phyloP scores from a whole-genome alignment of 129 eudicot species.

The Pittosporum tobira region DNA sequence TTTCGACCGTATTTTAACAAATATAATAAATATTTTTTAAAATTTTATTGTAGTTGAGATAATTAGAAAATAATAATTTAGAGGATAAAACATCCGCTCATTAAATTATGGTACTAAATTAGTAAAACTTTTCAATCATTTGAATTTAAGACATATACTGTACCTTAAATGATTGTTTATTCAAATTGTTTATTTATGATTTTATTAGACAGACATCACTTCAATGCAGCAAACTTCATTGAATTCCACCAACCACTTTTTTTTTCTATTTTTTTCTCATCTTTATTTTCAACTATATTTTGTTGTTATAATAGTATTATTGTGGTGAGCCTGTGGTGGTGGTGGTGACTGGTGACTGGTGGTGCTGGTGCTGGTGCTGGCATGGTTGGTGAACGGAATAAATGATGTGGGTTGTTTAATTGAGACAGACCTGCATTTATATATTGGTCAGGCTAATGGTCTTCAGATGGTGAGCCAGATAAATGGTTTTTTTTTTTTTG shows the following conservation, averaged over 20 bases:
- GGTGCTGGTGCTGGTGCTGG: conserved; percentile 15
- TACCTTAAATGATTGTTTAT: too few species aligned
- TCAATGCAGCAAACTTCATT: conserved; percentile 7
- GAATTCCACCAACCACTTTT: conserved; percentile 1
- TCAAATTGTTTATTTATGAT: too few species aligned
- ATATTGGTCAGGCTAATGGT: background rate
- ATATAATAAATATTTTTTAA: too few species aligned
- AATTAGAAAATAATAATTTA: too few species aligned
- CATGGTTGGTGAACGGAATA: conserved; percentile 47
- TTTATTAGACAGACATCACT: background rate
- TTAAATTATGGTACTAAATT: too few species aligned
- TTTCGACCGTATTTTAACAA: too few species aligned
- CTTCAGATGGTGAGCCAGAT: conserved; percentile 11
- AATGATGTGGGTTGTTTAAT: conserved; percentile 34
- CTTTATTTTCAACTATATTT: too few species aligned
- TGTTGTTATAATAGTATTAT: background rate
- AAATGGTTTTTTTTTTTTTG: conserved; percentile 14
- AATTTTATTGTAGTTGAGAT: too few species aligned
- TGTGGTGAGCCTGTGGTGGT: conserved; percentile 1
- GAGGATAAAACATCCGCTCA: too few species aligned
- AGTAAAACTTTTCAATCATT: too few species aligned
- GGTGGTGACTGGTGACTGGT: conserved; percentile 15
- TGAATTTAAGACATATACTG: too few species aligned
- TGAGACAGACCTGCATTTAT: conserved; percentile 1
- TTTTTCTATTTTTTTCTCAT: background rate